Evolutionary conservation across 345 rosid genomes (phyloP), one percentile per base, ranked within the genome.

Genomic region (Anastatica hierochuntica): DNA sequence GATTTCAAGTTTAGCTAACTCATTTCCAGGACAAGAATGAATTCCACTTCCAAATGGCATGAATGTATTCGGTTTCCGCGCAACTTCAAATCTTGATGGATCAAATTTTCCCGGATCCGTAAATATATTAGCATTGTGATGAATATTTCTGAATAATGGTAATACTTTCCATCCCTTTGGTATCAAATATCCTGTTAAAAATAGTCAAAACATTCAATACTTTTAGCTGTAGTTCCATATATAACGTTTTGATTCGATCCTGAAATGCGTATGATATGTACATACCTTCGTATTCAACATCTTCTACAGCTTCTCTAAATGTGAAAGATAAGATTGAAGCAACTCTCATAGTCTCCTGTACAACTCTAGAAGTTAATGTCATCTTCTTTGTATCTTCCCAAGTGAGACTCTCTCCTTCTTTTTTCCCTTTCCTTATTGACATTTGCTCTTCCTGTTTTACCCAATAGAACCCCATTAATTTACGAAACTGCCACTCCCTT

Each of bases 81-180:
- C 69, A 6, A 53, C 77, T 85, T 85, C 80, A 43, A 89, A 89
- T 68, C 97, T 75, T 1, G 88, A 79, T 0, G 95, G 97, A 68
- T 89, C 87, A 40, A 89, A 89, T 64, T 76, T 77, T 19, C 69
- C 75, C 1, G 97, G 97, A 50, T 85, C 78, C 1, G 77, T 54
- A 57, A 83, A 89, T 8, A 66, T 72, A 11, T 81, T 83, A 2
- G 95, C 79, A 63, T 58, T 83, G 65, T 85, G 97, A 64, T 89
- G 97, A 62, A 89, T 85, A 58, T 74, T 89, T 66, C 90, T 79
- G 65, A 89, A 89, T 54, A 83, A 74, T 7, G 97, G 97, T 39
- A 89, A 62, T 8, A 85, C 95, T 72, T 89, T 89, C 97, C 97
- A 89, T 24, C 97, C 97, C 49, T 81, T 89, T 14, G 97, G 97